These are phyloP conservation scores for Coniferiporia sulphurascens DNA, from an alignment of 1,284 basidiomycete genomes.

Conservation along the genomic window DNA sequence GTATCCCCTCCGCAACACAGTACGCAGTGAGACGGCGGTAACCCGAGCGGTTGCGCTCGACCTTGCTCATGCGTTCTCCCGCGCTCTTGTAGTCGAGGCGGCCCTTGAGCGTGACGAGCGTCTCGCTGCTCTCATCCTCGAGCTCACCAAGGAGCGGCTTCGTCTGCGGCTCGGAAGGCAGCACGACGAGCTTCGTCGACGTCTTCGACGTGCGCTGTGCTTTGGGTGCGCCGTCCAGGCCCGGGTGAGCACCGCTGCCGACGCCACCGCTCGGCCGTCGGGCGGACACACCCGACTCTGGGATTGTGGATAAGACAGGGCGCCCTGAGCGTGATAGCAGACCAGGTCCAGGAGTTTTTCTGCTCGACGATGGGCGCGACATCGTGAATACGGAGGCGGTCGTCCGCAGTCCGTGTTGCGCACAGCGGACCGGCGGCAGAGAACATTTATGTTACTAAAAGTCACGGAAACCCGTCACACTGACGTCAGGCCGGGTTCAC, in stretches of 20 bases:
- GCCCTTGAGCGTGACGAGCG: slow-evolving; percentile 39
- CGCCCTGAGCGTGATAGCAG: slow-evolving; percentile 11
- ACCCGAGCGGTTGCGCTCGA: slow-evolving; percentile 69
- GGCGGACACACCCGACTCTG: slow-evolving; percentile 1
- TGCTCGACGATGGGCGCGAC: slow-evolving; percentile 8
- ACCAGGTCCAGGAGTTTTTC: slow-evolving; percentile 5
- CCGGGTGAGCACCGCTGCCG: background rate
- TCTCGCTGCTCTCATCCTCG: slow-evolving; percentile 55
- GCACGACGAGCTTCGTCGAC: slow-evolving; percentile 85
- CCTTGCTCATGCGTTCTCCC: slow-evolving; percentile 77
- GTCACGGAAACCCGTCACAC: too few relatives aligned
- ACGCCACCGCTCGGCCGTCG: slow-evolving; percentile 11
- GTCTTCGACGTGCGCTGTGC: slow-evolving; percentile 85
- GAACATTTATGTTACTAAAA: too few relatives aligned
- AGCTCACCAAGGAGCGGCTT: slow-evolving; percentile 59
- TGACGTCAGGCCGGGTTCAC: too few relatives aligned
- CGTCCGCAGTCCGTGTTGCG: too few relatives aligned
- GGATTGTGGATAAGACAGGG: slow-evolving; percentile 14
- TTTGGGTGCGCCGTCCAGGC: slow-evolving; percentile 29
- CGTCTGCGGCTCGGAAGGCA: slow-evolving; percentile 89
- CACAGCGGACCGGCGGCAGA: too few relatives aligned
- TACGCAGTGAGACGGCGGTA: slow-evolving; percentile 82
- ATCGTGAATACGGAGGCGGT: background rate
- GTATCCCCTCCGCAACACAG: slow-evolving; percentile 79
- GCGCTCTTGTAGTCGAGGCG: slow-evolving; percentile 66